Base-by-base conservation (phyloP, 306 rosid species). In the Luffa acutangula region DNA sequence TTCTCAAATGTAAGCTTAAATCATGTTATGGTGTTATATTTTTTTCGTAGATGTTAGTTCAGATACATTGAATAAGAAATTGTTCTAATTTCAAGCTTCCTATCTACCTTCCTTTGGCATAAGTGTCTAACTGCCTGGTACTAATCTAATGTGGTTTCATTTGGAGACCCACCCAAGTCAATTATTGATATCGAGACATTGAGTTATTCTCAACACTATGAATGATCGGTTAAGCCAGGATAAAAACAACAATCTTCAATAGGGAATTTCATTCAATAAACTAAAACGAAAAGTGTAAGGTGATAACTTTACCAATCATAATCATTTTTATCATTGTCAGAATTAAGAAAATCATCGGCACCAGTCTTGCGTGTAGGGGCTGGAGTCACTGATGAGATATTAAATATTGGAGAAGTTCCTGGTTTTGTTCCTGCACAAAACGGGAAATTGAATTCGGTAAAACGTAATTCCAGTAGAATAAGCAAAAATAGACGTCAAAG, bases 291-390 rank as follows among this genome's bases (percentile, higher is more conserved):
- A 46, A 73, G 59, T 11, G 43, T 7, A 31, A 80, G 20, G 80
- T 53, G 39, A 45, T 67, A 37, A 31, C 84, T 69, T 84, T 91
- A 93, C 98, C 98, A 93, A 69, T 93, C 98, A 85, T 91, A 93
- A 81, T 93, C 92, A 87, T 89, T 89, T 80, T 89, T 89, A 83
- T 87, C 90, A 62, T 82, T 89, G 41, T 89, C 93, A 25, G 91
- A 86, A 87, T 86, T 89, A 69, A 89, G 93, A 84, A 89, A 89
- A 60, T 89, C 93, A 78, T 89, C 90, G 78, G 87, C 87, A 33
- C 85, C 90, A 17, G 85, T 84, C 85, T 86, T 89, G 63, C 88
- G 86, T 56, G 83, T 63, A 76, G 89, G 85, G 18, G 86, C 87
- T 9, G 88, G 89, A 21, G 86, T 86, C 5, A 90, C 64, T 1